A percentile compares a stretch with the other conserved stretches of the same genome.
phyloP scores from a whole-genome alignment of 768 basidiomycete species.

The Scleroderma citrinum region DNA sequence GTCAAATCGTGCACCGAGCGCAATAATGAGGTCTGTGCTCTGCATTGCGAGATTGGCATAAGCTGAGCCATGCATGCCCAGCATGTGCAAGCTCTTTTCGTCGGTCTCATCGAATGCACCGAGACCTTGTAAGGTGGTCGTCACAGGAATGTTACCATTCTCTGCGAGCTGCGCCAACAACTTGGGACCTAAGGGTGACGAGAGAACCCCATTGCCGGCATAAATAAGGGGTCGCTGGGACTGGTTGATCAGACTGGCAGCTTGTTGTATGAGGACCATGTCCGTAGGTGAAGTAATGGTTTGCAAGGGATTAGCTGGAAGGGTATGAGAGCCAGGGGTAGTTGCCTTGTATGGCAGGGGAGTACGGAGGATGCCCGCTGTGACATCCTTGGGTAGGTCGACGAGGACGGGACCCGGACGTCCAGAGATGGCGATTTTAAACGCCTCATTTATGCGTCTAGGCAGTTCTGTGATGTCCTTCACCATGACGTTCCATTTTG shows the following conservation, averaged over 20 bases:
- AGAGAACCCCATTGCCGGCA: slow-evolving; percentile 86
- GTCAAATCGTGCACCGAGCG: slow-evolving; percentile 93
- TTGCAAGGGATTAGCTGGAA: slow-evolving; percentile 71
- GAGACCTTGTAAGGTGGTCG: slow-evolving; percentile 93
- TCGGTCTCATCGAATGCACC: slow-evolving; percentile 93
- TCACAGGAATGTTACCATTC: slow-evolving; percentile 92
- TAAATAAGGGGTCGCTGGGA: slow-evolving; percentile 90
- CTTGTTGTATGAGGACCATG: slow-evolving; percentile 63
- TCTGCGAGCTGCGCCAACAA: slow-evolving; percentile 74
- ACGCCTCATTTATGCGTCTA: slow-evolving; percentile 94
- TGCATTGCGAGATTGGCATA: slow-evolving; percentile 99
- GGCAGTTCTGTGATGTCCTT: slow-evolving; percentile 95
- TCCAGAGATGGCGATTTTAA: slow-evolving; percentile 97
- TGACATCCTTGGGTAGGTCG: slow-evolving; percentile 98
- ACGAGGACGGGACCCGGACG: slow-evolving; percentile 97
- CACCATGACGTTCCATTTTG: slow-evolving; percentile 99
- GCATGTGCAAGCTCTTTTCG: slow-evolving; percentile 87
- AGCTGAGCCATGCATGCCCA: slow-evolving; percentile 97
- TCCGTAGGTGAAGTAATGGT: slow-evolving; percentile 55
- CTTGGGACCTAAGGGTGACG: slow-evolving; percentile 73
- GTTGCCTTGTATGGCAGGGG: slow-evolving; percentile 83
- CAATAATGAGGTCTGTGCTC: slow-evolving; percentile 94
- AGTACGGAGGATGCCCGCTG: slow-evolving; percentile 82
- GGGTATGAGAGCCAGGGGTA: slow-evolving; percentile 72
- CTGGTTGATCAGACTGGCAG: slow-evolving; percentile 87